These are phyloP conservation scores for Annulohypoxylon nitens DNA, from an alignment of 495 filamentous ascomycete species.

Conservation along the genomic window DNA sequence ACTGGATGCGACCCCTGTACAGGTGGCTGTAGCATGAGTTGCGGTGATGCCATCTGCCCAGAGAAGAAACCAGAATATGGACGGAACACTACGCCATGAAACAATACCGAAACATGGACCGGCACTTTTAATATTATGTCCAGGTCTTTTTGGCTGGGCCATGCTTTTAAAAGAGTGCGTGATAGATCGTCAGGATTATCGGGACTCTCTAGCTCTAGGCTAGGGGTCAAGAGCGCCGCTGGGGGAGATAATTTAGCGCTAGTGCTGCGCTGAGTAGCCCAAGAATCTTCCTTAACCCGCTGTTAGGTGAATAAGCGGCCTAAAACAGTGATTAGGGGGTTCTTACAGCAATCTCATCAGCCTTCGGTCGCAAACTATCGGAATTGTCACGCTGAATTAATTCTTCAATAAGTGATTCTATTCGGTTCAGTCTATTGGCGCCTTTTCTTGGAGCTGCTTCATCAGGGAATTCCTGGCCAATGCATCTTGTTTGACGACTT, in stretches of 20 bases:
- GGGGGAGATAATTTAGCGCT: not conserved
- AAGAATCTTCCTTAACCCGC: not conserved
- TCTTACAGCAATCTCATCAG: not conserved
- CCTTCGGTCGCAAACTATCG: not conserved
- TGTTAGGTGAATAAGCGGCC: not conserved
- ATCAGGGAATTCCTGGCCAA: conserved; percentile 57
- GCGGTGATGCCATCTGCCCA: conserved; percentile 36
- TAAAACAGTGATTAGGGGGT: not conserved
- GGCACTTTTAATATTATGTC: conserved; percentile 53
- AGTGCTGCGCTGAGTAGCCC: not conserved
- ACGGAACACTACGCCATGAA: conserved; percentile 48
- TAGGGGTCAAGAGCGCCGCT: not conserved
- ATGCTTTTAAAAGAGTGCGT: conserved; percentile 51
- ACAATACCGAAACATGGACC: conserved; percentile 43
- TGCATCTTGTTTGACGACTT: conserved; percentile 53
- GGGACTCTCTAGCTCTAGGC: conserved; percentile 6
- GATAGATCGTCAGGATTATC: conserved; percentile 46
- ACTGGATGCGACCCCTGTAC: conserved; percentile 58
- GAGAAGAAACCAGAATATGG: conserved; percentile 42
- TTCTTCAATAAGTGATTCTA: conserved; percentile 51
- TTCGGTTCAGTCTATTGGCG: conserved; percentile 46
- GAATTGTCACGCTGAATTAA: conserved; percentile 32
- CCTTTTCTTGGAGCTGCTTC: conserved; percentile 30
- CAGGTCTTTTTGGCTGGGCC: conserved; percentile 56
- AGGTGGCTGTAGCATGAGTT: conserved; percentile 55